These are phyloP conservation scores for Colletotrichum coccodes DNA, from an alignment of 2,329 filamentous ascomycete genomes.

Conservation along the genomic window DNA sequence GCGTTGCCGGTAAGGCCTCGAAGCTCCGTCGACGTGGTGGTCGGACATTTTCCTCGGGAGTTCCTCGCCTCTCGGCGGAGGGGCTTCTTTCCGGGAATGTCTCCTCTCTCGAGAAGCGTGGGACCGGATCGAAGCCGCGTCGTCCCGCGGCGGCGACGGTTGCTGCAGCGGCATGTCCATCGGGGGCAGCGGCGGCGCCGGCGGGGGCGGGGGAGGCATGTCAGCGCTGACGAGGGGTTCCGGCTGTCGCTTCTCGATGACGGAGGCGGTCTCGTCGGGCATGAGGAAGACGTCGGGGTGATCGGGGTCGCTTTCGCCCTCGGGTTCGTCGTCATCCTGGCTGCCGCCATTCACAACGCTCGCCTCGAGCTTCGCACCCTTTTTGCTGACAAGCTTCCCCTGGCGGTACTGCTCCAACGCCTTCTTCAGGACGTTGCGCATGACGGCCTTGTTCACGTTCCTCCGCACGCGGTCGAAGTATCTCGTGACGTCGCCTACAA, in stretches of 20 bases:
- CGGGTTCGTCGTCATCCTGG: constrained; percentile 23
- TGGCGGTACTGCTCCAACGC: constrained; percentile 30
- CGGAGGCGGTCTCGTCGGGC: constrained; percentile 6
- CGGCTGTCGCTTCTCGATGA: constrained; percentile 6
- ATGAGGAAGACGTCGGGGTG: constrained; percentile 5
- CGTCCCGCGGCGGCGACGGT: constrained; percentile 13
- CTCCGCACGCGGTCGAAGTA: constrained; percentile 29
- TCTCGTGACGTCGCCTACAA: constrained; percentile 28
- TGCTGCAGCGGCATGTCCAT: constrained; percentile 11
- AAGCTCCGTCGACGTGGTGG: constrained; percentile 26
- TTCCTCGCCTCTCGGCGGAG: constrained; percentile 17
- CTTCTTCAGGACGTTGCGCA: constrained; percentile 30
- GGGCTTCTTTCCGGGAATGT: constrained; percentile 18
- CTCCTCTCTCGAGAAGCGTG: constrained; percentile 26
- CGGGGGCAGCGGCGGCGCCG: constrained; percentile 4
- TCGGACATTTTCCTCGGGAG: constrained; percentile 17
- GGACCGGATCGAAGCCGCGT: constrained; percentile 27
- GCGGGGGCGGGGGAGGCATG: constrained; percentile 23
- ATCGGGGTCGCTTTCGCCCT: constrained; percentile 24
- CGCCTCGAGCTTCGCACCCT: constrained; percentile 24
- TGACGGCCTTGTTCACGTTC: constrained; percentile 31
- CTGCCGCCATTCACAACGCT: constrained; percentile 24
- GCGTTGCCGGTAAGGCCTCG: constrained; percentile 26
- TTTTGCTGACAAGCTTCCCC: constrained; percentile 26
- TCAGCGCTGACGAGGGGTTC: constrained; percentile 19